Conservation (phyloP, 2,329 filamentous ascomycete genomes). For the Diaporthe citriasiana region DNA sequence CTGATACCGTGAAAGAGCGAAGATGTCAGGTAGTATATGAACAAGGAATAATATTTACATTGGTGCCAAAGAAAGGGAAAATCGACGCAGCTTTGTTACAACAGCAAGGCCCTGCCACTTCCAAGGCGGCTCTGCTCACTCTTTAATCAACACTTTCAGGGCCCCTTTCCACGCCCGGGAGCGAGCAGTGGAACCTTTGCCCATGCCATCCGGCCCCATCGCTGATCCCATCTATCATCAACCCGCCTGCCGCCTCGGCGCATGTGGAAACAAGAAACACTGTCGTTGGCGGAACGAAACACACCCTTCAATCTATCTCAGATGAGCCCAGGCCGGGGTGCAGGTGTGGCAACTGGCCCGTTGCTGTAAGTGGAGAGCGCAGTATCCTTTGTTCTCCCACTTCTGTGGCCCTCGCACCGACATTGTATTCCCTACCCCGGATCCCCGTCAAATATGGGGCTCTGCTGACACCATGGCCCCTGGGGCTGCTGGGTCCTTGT, state of each 20-base stretch:
- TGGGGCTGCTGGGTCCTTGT: conserved; percentile 31
- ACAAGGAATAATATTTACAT: neutral
- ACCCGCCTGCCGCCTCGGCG: neutral
- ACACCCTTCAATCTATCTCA: conserved; percentile 36
- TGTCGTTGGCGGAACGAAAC: conserved; percentile 13
- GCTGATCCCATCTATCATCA: conserved; percentile 7
- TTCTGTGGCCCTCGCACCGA: neutral
- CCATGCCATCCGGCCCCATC: conserved; percentile 29
- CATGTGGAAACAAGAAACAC: conserved; percentile 30
- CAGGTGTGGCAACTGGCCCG: neutral
- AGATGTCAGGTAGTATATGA: neutral
- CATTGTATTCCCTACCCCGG: conserved; percentile 27
- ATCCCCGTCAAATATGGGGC: conserved; percentile 31
- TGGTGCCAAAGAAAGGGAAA: neutral
- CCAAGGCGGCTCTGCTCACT: neutral
- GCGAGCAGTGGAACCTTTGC: conserved; percentile 14
- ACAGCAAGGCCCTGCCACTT: neutral
- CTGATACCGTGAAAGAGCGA: conserved; percentile 6
- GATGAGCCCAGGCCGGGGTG: neutral
- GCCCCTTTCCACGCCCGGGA: conserved; percentile 22
- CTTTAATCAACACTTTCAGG: neutral
- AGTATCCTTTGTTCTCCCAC: conserved; percentile 7
- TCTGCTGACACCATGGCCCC: conserved; percentile 35
- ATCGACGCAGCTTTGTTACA: conserved; percentile 18
- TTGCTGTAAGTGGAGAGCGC: conserved; percentile 32